phyloP scores from a whole-genome alignment of 306 rosid species.

The Spatholobus suberectus region DNA sequence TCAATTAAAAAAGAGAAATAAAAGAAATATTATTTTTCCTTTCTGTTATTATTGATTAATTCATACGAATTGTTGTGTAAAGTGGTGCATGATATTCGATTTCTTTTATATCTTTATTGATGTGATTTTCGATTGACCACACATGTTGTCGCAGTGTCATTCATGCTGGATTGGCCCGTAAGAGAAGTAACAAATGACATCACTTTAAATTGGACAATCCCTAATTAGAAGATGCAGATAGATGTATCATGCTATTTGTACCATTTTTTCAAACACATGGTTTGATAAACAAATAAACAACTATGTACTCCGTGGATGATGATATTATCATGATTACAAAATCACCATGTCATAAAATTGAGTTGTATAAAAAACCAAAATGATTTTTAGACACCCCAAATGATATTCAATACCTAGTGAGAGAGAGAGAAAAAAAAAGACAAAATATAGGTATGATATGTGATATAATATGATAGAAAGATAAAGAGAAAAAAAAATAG shows the following conservation, averaged over 20 bases:
- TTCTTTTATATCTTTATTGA: neutral
- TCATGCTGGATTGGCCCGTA: neutral
- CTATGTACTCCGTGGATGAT: neutral
- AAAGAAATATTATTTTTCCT: neutral
- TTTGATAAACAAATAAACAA: neutral
- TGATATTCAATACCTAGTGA: too few relatives aligned
- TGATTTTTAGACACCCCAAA: too few relatives aligned
- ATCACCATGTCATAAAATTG: neutral
- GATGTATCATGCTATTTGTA: neutral
- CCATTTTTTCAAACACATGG: neutral
- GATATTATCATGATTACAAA: neutral
- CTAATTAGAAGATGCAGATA: neutral
- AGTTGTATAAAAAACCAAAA: too few relatives aligned
- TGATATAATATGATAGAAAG: too few relatives aligned
- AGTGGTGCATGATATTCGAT: neutral
- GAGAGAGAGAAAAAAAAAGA: too few relatives aligned
- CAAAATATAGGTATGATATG: too few relatives aligned
- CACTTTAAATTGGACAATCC: neutral
- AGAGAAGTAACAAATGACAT: neutral
- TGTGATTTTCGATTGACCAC: slow-evolving; percentile 25
- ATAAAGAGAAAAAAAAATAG: too few relatives aligned
- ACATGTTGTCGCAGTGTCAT: neutral
- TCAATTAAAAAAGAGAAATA: neutral
- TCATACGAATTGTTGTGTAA: neutral
- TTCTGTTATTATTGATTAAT: neutral